These are phyloP conservation scores for Mucor sp. DNA, from an alignment of 371 early-diverging fungal genomes.

Conservation along the genomic window DNA sequence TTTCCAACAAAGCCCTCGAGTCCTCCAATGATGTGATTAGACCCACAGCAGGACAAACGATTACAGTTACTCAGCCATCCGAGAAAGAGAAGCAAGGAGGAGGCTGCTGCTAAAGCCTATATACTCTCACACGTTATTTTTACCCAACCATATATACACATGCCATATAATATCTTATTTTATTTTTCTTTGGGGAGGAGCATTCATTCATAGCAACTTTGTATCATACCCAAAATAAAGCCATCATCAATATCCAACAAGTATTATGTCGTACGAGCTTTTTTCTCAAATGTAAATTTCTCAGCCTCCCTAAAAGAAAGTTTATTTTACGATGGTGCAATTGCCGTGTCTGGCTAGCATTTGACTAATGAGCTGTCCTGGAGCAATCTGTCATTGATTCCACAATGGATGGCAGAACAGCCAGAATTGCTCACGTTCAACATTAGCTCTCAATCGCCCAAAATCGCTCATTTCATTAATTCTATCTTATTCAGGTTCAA, in stretches of 20 bases:
- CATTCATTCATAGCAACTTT: neutral
- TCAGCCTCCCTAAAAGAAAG: too few relatives aligned
- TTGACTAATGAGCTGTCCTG: too few relatives aligned
- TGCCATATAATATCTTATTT: neutral
- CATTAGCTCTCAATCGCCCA: too few relatives aligned
- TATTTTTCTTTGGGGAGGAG: neutral
- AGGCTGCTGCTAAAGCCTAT: constrained; percentile 62
- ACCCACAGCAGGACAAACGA: constrained; percentile 78
- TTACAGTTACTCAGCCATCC: constrained; percentile 69
- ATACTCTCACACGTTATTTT: neutral
- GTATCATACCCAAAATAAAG: neutral
- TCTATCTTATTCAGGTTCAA: too few relatives aligned
- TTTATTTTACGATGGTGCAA: too few relatives aligned
- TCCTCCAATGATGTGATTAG: constrained; percentile 69
- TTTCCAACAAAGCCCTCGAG: constrained; percentile 92
- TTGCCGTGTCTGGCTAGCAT: too few relatives aligned
- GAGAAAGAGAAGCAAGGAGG: constrained; percentile 73
- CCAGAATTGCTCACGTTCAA: too few relatives aligned
- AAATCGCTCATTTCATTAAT: too few relatives aligned
- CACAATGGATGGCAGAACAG: too few relatives aligned
- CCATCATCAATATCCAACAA: neutral
- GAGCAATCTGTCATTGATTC: too few relatives aligned
- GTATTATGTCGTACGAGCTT: neutral
- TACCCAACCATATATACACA: neutral
- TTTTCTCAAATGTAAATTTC: neutral